These are phyloP conservation scores for Sicyos edulis DNA, from an alignment of 306 rosid genomes.

Conservation along the genomic window DNA sequence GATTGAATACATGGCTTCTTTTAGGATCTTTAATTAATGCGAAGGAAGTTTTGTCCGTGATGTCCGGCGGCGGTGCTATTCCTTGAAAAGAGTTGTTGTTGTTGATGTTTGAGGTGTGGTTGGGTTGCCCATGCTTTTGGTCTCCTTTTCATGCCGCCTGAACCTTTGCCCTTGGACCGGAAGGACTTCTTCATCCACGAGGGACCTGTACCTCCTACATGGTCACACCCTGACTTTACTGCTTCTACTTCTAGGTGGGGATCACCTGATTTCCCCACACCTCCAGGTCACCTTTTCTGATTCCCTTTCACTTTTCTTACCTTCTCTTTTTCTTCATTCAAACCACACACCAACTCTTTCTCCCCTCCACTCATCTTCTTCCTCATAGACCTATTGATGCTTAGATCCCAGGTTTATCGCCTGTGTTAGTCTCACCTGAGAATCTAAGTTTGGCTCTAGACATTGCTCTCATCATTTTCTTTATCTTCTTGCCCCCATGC, in stretches of 20 bases:
- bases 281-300: conserved; percentile 42
- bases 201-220: conserved; percentile 52
- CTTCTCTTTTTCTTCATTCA: background rate
- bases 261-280: conserved; percentile 73
- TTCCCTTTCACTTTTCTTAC: background rate
- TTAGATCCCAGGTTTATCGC: conserved; percentile 9
- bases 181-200: conserved; percentile 75
- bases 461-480: background rate
- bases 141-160: conserved; percentile 97
- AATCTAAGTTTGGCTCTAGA: background rate
- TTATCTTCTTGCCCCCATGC: background rate
- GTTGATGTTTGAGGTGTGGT: too few species aligned
- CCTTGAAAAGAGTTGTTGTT: conserved; percentile 7
- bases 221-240: conserved; percentile 78
- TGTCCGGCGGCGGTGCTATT: conserved; percentile 14
- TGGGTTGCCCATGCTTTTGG: conserved; percentile 72
- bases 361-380: background rate
- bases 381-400: background rate
- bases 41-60: background rate
- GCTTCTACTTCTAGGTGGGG: conserved; percentile 86
- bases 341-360: background rate
- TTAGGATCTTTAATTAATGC: conserved; percentile 5
- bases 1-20: too few species aligned
- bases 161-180: conserved; percentile 95
- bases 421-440: background rate